Percentiles rank a stretch among this genome's conserved stretches.
Evolutionary conservation across 176 grass and related monocot species (phyloP).

Genomic region (Carex myosuroides): DNA sequence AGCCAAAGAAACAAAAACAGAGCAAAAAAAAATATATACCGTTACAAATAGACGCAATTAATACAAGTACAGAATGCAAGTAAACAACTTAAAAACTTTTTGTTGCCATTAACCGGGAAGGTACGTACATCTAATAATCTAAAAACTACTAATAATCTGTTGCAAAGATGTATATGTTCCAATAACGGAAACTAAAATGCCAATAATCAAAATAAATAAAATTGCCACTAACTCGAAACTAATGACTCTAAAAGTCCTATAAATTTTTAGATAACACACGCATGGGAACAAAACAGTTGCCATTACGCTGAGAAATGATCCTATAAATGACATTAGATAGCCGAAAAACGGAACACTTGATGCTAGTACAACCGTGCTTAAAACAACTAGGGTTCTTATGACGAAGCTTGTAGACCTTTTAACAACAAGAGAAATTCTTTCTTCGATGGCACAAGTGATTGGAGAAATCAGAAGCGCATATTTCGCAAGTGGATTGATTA

Average conservation of each 20-base stretch:
- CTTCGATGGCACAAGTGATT: constrained; percentile 35
- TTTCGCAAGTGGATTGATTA: constrained; percentile 51
- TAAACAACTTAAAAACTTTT: neutral
- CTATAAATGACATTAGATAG: constrained; percentile 51
- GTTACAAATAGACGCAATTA: neutral
- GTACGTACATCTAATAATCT: neutral
- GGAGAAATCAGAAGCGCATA: constrained; percentile 46
- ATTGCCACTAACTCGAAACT: constrained; percentile 29
- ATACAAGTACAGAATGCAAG: neutral
- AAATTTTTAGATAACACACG: constrained; percentile 50
- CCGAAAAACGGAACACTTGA: constrained; percentile 49
- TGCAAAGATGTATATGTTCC: constrained; percentile 47
- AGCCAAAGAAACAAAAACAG: neutral
- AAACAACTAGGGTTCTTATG: constrained; percentile 34
- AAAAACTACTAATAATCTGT: constrained; percentile 38
- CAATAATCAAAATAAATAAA: constrained; percentile 29
- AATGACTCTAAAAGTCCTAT: neutral
- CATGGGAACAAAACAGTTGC: constrained; percentile 50
- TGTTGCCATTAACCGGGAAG: neutral
- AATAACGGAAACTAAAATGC: constrained; percentile 24
- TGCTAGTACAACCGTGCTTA: constrained; percentile 41
- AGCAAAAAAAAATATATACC: neutral
- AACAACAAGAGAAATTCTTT: neutral
- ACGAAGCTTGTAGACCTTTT: constrained; percentile 11
- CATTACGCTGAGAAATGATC: constrained; percentile 44